Evolutionary conservation across 2,329 filamentous ascomycete genomes (phyloP).

Genomic region (Talaromyces sp.): DNA sequence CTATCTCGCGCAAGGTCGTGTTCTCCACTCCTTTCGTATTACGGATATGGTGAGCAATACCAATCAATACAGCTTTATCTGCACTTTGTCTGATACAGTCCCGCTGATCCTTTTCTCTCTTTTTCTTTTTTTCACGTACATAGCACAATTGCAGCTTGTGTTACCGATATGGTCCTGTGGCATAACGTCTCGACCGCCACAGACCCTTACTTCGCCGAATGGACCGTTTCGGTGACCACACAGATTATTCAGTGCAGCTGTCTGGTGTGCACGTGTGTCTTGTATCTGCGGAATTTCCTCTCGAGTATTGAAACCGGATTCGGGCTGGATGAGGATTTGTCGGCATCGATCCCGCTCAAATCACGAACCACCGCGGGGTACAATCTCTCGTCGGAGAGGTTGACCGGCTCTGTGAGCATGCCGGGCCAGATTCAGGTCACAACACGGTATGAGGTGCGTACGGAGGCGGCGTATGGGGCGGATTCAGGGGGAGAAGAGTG

Average conservation of each 20-base stretch:
- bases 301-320: conserved; percentile 1
- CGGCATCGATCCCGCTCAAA: not conserved
- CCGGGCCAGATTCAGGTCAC: conserved; percentile 3
- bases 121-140: not conserved
- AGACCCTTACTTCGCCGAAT: conserved; percentile 2
- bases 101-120: not conserved
- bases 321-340: conserved; percentile 1
- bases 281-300: not conserved
- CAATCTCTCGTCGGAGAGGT: not conserved
- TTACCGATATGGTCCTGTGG: conserved; percentile 1
- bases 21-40: conserved; percentile 3
- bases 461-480: not conserved
- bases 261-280: conserved; percentile 1
- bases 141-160: conserved; percentile 5
- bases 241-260: conserved; percentile 5
- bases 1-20: conserved; percentile 1
- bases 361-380: not conserved
- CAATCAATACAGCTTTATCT: not conserved
- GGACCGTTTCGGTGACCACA: not conserved
- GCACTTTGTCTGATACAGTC: not conserved
- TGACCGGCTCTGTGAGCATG: not conserved
- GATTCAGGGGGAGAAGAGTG: not conserved
- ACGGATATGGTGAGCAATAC: conserved; percentile 3
- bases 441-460: conserved; percentile 1
- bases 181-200: not conserved